A percentile compares a stretch with the other conserved stretches of the same genome.
Evolutionary conservation across 768 basidiomycete species (phyloP).

Genomic region (Boletus patriciae): DNA sequence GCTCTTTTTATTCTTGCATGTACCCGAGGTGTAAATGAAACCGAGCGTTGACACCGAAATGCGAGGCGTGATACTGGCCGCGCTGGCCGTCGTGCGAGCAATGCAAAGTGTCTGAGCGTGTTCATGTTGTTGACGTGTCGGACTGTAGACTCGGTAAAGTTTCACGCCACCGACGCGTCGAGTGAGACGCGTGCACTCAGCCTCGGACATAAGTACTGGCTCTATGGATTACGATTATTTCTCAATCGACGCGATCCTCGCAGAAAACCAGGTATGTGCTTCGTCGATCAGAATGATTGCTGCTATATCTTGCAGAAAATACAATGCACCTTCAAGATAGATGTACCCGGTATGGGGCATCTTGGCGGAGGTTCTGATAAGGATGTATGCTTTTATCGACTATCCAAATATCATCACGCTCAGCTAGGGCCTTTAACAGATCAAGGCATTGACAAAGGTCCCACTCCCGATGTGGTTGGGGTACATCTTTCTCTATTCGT

Average conservation of each 20-base stretch:
- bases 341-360: slow-evolving; percentile 84
- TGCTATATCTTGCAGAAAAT: slow-evolving; percentile 60
- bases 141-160: neutral
- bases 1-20: slow-evolving; percentile 29
- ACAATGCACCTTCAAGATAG: slow-evolving; percentile 88
- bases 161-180: slow-evolving; percentile 26
- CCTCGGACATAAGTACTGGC: too few species aligned
- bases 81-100: slow-evolving; percentile 16
- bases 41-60: slow-evolving; percentile 22
- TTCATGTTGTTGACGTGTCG: slow-evolving; percentile 26
- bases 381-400: slow-evolving; percentile 54
- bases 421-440: slow-evolving; percentile 44
- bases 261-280: slow-evolving; percentile 75
- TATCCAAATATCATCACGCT: slow-evolving; percentile 3
- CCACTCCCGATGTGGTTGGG: slow-evolving; percentile 92
- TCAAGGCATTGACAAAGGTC: slow-evolving; percentile 71
- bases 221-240: slow-evolving; percentile 90
- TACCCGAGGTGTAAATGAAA: slow-evolving; percentile 32
- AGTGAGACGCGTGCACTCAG: neutral
- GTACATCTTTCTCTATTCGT: slow-evolving; percentile 84
- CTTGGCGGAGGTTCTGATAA: slow-evolving; percentile 82
- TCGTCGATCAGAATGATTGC: neutral
- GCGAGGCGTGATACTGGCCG: slow-evolving; percentile 11
- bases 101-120: slow-evolving; percentile 16
- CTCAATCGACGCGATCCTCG: slow-evolving; percentile 86